Evolutionary conservation across 441 rosid species (phyloP).

Genomic region (Isatis lusitanica): DNA sequence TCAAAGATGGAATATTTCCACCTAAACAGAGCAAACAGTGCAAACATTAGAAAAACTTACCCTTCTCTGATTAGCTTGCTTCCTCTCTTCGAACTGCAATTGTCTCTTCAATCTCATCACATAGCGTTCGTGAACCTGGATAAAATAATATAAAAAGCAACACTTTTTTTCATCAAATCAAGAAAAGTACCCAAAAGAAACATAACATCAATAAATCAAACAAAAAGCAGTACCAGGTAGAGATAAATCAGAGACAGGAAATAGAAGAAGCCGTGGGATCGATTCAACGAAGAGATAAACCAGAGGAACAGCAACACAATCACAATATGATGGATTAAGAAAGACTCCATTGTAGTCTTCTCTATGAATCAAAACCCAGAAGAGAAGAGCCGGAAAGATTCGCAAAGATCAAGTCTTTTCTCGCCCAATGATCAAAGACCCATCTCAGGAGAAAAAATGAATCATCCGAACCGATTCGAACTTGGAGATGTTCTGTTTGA

Average conservation of each 20-base stretch:
- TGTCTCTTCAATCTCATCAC: conserved; percentile 66
- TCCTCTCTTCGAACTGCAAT: conserved; percentile 65
- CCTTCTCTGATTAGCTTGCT: conserved; percentile 71
- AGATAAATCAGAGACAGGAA: conserved; percentile 67
- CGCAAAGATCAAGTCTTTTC: not conserved
- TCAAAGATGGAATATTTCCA: conserved; percentile 14
- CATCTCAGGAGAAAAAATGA: not conserved
- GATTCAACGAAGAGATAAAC: conserved; percentile 53
- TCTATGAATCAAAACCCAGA: conserved; percentile 6
- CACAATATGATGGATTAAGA: conserved; percentile 65
- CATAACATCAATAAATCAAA: not conserved
- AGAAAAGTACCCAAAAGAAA: not conserved
- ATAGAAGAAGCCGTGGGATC: conserved; percentile 48
- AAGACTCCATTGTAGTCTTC: conserved; percentile 37
- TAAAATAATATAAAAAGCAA: not conserved
- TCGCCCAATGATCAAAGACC: not conserved
- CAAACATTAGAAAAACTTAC: conserved; percentile 38
- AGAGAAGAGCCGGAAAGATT: not conserved
- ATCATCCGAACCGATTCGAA: conserved; percentile 5
- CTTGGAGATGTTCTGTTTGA: not conserved
- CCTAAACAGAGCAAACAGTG: not conserved
- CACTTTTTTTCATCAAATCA: not conserved
- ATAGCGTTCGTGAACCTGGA: conserved; percentile 72
- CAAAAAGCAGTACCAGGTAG: conserved; percentile 49
- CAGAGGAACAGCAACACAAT: conserved; percentile 58